Base-by-base conservation (phyloP, 139 green algal genomes). In the Volvox reticuliferus region DNA sequence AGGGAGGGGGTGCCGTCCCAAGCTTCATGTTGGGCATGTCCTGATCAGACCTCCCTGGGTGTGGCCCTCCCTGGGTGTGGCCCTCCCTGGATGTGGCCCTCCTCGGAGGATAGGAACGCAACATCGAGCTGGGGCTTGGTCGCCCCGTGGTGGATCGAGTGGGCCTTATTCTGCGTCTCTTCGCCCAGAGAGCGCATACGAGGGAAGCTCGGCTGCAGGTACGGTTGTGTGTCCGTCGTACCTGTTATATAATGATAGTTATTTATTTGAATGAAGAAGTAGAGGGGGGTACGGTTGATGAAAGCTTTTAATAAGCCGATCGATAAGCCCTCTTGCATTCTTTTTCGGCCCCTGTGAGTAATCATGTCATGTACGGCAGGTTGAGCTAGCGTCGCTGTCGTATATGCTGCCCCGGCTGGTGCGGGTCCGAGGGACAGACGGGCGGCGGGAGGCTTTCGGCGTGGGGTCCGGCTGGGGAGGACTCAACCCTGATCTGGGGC, bases 111-210 rank as follows among this genome's bases (percentile, higher is more conserved):
- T 55, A 92, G 88, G 88, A 92, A 44, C 91, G 96, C 35, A 96
- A 97, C 89, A 79, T 98, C 85, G 94, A 97, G 88, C 32, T 26
- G 0, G 92, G 89, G 1, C 67, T 92, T 78, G 84, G 86, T 1
- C 30, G 83, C 18, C 93, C 93, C 0, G 96, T 98, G 35, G 26
- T 98, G 71, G 96, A 98, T 93, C 79, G 96, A 0, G 92, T 97
- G 33, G 94, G 87, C 0, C 93, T 98, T 20, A 98, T 98, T 82
- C 94, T 98, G 18, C 93, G 94, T 18, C 97, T 98, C 44, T 98
- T 98, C 80, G 93, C 82, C 21, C 86, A 95, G 75, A 75, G 96
- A 12, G 96, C 96, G 1, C 86, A 91, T 35, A 97, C 94, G 0
- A 62, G 86, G 9, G 96, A 97, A 79, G 95, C 95, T 0, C 88